Percentiles rank a stretch among this genome's conserved stretches.
Evolutionary conservation across 768 basidiomycete genomes (phyloP).

Genomic region (Agaricus sinodeliciosus): DNA sequence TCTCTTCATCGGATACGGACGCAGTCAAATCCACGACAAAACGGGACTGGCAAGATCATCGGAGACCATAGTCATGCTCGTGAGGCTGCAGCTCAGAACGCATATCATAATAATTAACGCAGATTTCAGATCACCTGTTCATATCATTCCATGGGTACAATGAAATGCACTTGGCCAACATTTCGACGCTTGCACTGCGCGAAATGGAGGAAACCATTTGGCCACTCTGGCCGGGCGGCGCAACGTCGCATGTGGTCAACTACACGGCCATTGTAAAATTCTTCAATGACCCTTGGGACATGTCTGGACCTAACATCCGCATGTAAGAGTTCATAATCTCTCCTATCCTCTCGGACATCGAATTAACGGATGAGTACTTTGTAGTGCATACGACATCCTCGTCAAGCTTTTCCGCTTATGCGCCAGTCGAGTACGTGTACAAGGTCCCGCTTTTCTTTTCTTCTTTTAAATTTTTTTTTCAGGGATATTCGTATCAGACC

Average conservation of each 20-base stretch:
- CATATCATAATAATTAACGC: background rate
- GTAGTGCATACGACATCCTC: slow-evolving; percentile 56
- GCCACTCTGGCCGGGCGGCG: slow-evolving; percentile 64
- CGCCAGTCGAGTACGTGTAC: slow-evolving; percentile 42
- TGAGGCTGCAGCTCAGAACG: background rate
- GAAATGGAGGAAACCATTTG: slow-evolving; percentile 53
- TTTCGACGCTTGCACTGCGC: slow-evolving; percentile 42
- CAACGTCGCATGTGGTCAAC: slow-evolving; percentile 37
- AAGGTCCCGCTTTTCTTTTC: slow-evolving; percentile 6
- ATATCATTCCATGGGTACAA: slow-evolving; percentile 61
- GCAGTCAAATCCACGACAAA: slow-evolving; percentile 11
- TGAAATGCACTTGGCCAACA: slow-evolving; percentile 54
- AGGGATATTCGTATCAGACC: slow-evolving; percentile 72
- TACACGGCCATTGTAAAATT: slow-evolving; percentile 51
- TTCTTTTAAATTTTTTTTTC: background rate
- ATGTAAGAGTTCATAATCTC: slow-evolving; percentile 33
- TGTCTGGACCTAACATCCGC: slow-evolving; percentile 44
- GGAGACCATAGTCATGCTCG: slow-evolving; percentile 5
- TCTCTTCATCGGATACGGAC: slow-evolving; percentile 11
- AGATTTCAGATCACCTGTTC: slow-evolving; percentile 61
- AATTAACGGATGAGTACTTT: slow-evolving; percentile 6
- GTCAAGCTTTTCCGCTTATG: slow-evolving; percentile 54
- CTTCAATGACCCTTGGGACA: slow-evolving; percentile 60
- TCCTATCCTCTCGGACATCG: background rate
- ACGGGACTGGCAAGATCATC: slow-evolving; percentile 1